Base-by-base conservation (phyloP, 2,329 filamentous ascomycete species). In the Atkinsonella hypoxylon region DNA sequence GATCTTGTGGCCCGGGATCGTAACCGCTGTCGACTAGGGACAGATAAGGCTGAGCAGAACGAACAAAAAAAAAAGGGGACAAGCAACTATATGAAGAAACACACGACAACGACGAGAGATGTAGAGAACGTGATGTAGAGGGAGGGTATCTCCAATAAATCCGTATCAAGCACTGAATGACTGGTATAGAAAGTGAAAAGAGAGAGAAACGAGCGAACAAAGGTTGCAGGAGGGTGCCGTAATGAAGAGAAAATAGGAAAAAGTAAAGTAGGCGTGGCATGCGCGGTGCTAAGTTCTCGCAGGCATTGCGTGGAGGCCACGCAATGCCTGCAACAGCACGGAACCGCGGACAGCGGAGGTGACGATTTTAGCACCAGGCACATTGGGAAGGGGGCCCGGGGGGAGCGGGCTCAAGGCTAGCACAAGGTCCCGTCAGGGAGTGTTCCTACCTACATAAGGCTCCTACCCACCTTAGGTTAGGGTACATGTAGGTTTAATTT, bases 101-200 rank as follows among this genome's bases (percentile, higher is more conserved):
- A 32, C 44, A 39, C 32, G 18, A 45, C 48, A 43, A 41, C 26
- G 20, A 50, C 36, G 20, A 22, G 31, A 31, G n/a, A 53, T 17
- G 45, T 48, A 53, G 51, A 41, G 51, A 50, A 32, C 45, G 51
- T 47, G 32, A 39, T 38, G 34, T 34, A 48, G 22, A 31, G 12
- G 31, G 20, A 42, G 12, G 13, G 47, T 10, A 18, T 30, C 41
- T 53, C 32, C 40, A 43, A 34, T 26, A 32, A 45, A 39, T 38
- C 26, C 34, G 42, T 36, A 32, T 38, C 26, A 5, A 44, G 47
- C 46, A 30, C 47, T 9, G 38, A 39, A 52, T 20, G 36, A 36
- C 18, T 36, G 9, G 41, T 40, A 11, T 30, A 41, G 36, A 45
- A 38, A 31, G 26, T 36, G 31, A 47, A 15, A 8, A 4, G 39